phyloP scores from a whole-genome alignment of 345 rosid genomes.

The Arabidopsis suecica region DNA sequence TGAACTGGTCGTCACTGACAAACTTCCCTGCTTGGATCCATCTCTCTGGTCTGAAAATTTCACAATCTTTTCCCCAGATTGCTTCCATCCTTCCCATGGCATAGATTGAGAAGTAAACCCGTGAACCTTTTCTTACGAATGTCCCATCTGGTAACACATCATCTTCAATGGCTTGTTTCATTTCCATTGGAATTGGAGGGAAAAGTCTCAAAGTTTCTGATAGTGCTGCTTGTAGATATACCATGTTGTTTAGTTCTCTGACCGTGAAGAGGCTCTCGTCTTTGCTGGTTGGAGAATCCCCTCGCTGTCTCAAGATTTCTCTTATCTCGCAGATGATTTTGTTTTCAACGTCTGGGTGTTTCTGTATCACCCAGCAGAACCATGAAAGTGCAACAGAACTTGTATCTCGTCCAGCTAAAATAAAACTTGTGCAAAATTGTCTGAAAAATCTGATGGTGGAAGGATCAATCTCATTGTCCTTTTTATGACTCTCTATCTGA shows the following conservation, averaged over 20 bases:
- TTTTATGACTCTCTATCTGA: constrained; percentile 44
- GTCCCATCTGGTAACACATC: constrained; percentile 67
- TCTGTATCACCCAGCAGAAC: constrained; percentile 56
- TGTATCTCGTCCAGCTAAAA: constrained; percentile 67
- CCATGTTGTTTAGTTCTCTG: constrained; percentile 52
- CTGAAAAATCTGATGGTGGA: constrained; percentile 40
- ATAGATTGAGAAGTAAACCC: constrained; percentile 61
- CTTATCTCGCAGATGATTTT: constrained; percentile 41
- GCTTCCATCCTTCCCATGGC: constrained; percentile 74
- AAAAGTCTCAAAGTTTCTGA: constrained; percentile 60
- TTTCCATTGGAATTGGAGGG: constrained; percentile 71
- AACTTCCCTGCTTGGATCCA: constrained; percentile 48
- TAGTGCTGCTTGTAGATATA: constrained; percentile 59
- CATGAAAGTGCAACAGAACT: constrained; percentile 55
- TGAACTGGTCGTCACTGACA: constrained; percentile 40
- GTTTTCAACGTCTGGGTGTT: constrained; percentile 50
- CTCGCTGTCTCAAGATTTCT: constrained; percentile 36
- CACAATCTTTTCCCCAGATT: constrained; percentile 60
- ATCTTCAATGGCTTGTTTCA: constrained; percentile 55
- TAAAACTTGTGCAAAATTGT: constrained; percentile 56
- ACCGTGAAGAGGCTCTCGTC: constrained; percentile 41
- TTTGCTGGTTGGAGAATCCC: constrained; percentile 11
- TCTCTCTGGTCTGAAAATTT: constrained; percentile 63
- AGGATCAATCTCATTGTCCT: constrained; percentile 44
- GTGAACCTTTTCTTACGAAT: constrained; percentile 49